Evolutionary conservation across 345 rosid species (phyloP), one percentile per base, ranked within the genome.

Genomic region (Zanthoxylum bungeanum): DNA sequence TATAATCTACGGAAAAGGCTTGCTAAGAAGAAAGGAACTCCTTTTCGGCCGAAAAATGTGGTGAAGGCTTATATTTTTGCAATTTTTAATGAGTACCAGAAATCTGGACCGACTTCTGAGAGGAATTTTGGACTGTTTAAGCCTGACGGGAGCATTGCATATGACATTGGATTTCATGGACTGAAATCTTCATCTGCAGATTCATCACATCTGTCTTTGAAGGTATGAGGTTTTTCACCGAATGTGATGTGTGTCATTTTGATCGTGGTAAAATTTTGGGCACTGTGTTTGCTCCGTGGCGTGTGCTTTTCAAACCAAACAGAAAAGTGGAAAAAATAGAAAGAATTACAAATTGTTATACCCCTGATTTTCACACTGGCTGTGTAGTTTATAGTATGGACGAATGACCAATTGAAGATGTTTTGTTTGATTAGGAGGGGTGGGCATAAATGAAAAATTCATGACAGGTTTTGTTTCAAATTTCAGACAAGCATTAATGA

Each of bases 11-110:
- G 96, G 60, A 96, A 96, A 77, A 85, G 98, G 80, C 96, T 96
- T 66, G 97, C 97, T 4, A 89, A 88, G 80, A 93, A 60, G 90
- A 96, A 96, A 77, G 98, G 99, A 60, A 96, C 99, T 42, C 99
- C 99, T 52, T 71, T 78, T 50, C 85, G 98, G 77, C 99, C 99
- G 0, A 88, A 89, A 75, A 77, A 4, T 7, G 77, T 79, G n/a
- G 74, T 95, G 34, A 95, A 87, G 86, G 98, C 87, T 28, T 95
- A 95, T 72, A 74, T 95, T 70, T 96, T 96, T 84, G 99, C 99
- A 0, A 39, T 89, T 36, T 96, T 96, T 75, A 96, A 96, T 40
- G 99, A 96, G 82, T 30, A 96, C 79, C 58, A 34, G 70, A 96
- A 96, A 78, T 73, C 93, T 3, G 99, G 97, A 11, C 79, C 91